Base-by-base conservation (phyloP, 2,329 filamentous ascomycete genomes). In the Hysterium pulicare region DNA sequence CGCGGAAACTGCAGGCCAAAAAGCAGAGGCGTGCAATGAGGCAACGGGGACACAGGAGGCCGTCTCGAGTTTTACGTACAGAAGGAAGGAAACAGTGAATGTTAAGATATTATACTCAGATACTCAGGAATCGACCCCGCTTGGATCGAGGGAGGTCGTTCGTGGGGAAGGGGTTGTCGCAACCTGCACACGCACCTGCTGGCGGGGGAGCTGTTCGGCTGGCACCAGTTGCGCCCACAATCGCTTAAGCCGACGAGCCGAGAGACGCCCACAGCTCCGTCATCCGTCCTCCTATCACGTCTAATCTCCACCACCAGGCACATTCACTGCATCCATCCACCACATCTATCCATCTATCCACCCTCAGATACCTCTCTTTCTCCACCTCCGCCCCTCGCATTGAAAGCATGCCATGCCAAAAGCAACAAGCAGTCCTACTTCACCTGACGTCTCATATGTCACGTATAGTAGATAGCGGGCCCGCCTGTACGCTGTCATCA, bases 21-120 rank as follows among this genome's bases (percentile, higher is more conserved):
- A 32, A 41, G 44, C 44, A 45, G 46, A 42, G 46, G 50, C 28
- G 28, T 5, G 28, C 5, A 16, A 16, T 28, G 28, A 31, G 28
- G 28, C 28, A 31, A 8, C 16, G 28, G 28, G 28, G 16, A 31
- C n/a, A n/a, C n/a, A n/a, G 28, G 28, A 9, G 26, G 8, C 28
- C 28, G 28, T 31, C 3, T 31, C 13, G 13, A 16, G 13, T n/a
- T n/a, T n/a, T n/a, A n/a, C n/a, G n/a, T n/a, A n/a, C n/a, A n/a
- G n/a, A n/a, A n/a, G n/a, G n/a, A n/a, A n/a, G n/a, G n/a, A n/a
- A n/a, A n/a, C n/a, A n/a, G n/a, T n/a, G n/a, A n/a, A n/a, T n/a
- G n/a, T n/a, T n/a, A n/a, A n/a, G n/a, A n/a, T n/a, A n/a, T n/a
- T n/a, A n/a, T n/a, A n/a, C n/a, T n/a, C n/a, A n/a, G n/a, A n/a